Conservation (phyloP, 2,329 filamentous ascomycete genomes). For the Neofusicoccum parvum region DNA sequence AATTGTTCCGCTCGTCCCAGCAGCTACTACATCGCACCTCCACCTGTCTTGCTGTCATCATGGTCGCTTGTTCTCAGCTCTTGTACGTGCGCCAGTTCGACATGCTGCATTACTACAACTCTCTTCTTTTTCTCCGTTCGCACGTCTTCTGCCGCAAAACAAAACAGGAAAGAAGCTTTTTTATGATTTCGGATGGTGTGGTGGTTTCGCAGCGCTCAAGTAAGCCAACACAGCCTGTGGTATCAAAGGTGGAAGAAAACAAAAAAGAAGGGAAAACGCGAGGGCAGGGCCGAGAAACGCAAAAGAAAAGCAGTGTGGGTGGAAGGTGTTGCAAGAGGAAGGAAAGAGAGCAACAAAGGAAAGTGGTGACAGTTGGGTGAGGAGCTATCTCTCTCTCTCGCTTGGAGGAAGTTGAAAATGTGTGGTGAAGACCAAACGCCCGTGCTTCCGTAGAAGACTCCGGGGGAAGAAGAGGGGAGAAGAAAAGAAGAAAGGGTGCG, state of each 20-base stretch:
- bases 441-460: constrained; percentile 6
- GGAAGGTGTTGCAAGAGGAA: constrained; percentile 10
- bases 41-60: neutral
- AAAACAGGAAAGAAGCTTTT: constrained; percentile 17
- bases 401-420: constrained; percentile 4
- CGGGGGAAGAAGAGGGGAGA: neutral
- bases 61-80: constrained; percentile 3
- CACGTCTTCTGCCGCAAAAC: neutral
- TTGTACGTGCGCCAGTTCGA: neutral
- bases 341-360: constrained; percentile 22
- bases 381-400: constrained; percentile 15
- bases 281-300: constrained; percentile 9
- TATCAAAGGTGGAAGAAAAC: constrained; percentile 20
- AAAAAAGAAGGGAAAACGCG: neutral
- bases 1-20: neutral
- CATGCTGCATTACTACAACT: constrained; percentile 19
- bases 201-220: constrained; percentile 21
- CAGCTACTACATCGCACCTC: neutral
- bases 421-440: constrained; percentile 16
- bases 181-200: constrained; percentile 21
- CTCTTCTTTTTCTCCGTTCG: constrained; percentile 1
- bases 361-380: constrained; percentile 16
- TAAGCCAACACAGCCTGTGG: constrained; percentile 23
- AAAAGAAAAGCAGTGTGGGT: constrained; percentile 7
- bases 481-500: neutral